Base-by-base conservation (phyloP, 2,329 filamentous ascomycete species). In the Pseudohalonectria lignicola region DNA sequence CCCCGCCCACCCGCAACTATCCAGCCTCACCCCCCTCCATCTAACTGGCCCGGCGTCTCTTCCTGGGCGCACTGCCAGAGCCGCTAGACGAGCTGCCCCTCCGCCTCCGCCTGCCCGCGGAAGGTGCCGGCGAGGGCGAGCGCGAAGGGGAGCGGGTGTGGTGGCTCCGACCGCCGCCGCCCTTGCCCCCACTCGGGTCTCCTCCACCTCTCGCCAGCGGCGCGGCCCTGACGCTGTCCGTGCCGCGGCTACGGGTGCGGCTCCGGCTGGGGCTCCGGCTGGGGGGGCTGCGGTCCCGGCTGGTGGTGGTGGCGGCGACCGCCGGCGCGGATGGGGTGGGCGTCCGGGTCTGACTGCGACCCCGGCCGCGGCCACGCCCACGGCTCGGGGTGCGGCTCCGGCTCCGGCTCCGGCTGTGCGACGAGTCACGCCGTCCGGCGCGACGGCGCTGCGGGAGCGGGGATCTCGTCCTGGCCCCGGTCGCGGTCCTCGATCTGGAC, bases 341-440 rank as follows among this genome's bases (percentile, higher is more conserved):
- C 26, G 32, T 12, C 23, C 8, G 23, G 23, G 8, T 26, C 7
- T 12, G 23, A 12, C 23, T 26, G 23, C 23, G 23, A 12, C 23
- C 8, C 23, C 23, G 12, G 23, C 8, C 23, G 12, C 23, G 8
- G 23, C 12, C 23, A 8, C 23, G 7, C 23, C 23, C 12, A 26
- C n/a, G n/a, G n/a, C n/a, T n/a, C n/a, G n/a, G n/a, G n/a, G 23
- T 12, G 8, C 8, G 23, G 44, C 34, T 37, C 19, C 45, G 41
- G 41, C 41, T 44, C 18, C 39, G 41, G 30, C 41, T 45, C 16
- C 45, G 47, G 29, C 43, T 45, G 33, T 48, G 48, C 13, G 49
- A 51, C 3, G 38, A 39, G 8, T 35, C 38, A 25, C 38, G 25
- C 26, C 38, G 38, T 11, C 15, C 33, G 36, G 37, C 34, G 12